A percentile compares a stretch with the other conserved stretches of the same genome.
Evolutionary conservation across 352 stramenopile genomes (phyloP).

Genomic region (Globisporangium carolinianum): DNA sequence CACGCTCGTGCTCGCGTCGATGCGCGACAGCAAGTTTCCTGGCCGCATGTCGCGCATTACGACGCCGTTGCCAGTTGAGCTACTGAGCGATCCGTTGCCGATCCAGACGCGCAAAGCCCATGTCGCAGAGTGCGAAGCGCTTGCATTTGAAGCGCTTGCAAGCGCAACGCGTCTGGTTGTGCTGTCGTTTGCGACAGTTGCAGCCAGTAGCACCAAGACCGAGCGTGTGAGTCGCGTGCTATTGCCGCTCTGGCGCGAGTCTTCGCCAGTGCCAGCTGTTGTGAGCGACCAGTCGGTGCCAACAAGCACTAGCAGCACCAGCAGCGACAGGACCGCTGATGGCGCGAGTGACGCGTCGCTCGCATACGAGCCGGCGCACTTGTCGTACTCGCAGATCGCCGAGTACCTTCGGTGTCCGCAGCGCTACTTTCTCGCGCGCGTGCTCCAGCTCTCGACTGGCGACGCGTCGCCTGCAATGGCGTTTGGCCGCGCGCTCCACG

Average conservation of each 20-base stretch:
- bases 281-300: background rate
- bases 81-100: conserved; percentile 47
- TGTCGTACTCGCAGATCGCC: conserved; percentile 79
- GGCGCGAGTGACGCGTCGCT: background rate
- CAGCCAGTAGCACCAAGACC: conserved; percentile 6
- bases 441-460: conserved; percentile 39
- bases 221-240: conserved; percentile 27
- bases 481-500: conserved; percentile 65
- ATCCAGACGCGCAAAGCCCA: conserved; percentile 51
- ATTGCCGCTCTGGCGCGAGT: conserved; percentile 19
- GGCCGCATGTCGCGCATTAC: conserved; percentile 66
- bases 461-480: conserved; percentile 57
- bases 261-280: too few species aligned
- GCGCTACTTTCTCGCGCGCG: conserved; percentile 67
- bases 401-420: conserved; percentile 78
- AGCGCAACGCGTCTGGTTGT: conserved; percentile 27
- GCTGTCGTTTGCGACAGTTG: conserved; percentile 44
- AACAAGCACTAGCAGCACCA: background rate
- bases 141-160: conserved; percentile 41
- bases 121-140: conserved; percentile 33
- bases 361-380: conserved; percentile 40
- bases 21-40: conserved; percentile 75
- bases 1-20: conserved; percentile 53
- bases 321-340: background rate
- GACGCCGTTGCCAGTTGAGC: conserved; percentile 40